Percentiles rank a stretch among this genome's conserved stretches.
phyloP scores from a whole-genome alignment of 1,284 basidiomycete species.

The Cutaneotrichosporon sp. region DNA sequence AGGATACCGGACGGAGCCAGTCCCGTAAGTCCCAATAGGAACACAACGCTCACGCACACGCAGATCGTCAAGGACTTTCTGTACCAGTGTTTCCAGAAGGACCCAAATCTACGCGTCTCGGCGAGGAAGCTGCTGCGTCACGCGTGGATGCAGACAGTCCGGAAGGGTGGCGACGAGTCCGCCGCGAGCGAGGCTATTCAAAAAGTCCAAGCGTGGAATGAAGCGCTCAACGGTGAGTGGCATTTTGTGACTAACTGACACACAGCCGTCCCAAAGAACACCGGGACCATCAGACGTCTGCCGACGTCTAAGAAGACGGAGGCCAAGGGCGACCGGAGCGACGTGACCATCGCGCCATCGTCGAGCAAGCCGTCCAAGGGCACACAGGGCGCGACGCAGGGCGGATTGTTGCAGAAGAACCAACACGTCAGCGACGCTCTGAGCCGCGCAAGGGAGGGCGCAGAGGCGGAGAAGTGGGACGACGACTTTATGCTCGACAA shows the following conservation, averaged over 20 bases:
- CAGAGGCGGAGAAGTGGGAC: constrained; percentile 55
- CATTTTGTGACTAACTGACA: neutral
- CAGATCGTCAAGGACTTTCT: constrained; percentile 94
- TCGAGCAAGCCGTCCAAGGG: neutral
- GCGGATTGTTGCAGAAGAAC: constrained; percentile 39
- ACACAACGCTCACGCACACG: neutral
- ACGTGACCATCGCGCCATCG: neutral
- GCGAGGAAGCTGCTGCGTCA: constrained; percentile 89
- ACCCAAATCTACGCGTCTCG: constrained; percentile 85
- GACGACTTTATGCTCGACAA: constrained; percentile 96
- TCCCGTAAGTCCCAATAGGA: constrained; percentile 43
- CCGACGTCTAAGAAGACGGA: constrained; percentile 7
- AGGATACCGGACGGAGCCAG: constrained; percentile 92
- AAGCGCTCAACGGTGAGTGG: constrained; percentile 74
- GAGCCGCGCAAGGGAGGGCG: constrained; percentile 31
- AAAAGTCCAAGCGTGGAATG: constrained; percentile 97
- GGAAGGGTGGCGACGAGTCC: neutral
- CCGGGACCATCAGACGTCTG: constrained; percentile 28
- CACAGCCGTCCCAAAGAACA: constrained; percentile 40
- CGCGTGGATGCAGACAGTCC: constrained; percentile 87
- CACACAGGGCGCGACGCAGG: constrained; percentile 4
- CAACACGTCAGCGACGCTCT: constrained; percentile 68
- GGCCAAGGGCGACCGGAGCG: neutral
- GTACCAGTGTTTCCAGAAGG: constrained; percentile 97
- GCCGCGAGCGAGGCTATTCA: constrained; percentile 63